Evolutionary conservation across 805 yeast genomes (phyloP).

Genomic region (Candida hungchunana): DNA sequence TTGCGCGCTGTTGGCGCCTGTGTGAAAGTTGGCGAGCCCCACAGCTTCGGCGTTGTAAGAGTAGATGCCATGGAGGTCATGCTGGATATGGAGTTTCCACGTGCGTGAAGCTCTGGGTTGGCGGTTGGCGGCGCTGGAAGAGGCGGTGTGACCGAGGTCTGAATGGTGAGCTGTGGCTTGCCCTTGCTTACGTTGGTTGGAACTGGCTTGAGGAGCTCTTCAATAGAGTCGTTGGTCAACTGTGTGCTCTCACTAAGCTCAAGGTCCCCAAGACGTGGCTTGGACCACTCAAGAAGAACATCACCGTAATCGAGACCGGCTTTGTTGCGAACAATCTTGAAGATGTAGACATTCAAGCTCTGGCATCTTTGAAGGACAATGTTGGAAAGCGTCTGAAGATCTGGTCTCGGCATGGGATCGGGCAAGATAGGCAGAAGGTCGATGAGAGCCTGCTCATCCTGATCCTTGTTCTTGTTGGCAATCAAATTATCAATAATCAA

Average conservation of each 20-base stretch:
- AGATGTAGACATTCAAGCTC: constrained; percentile 37
- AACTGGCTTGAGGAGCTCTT: constrained; percentile 20
- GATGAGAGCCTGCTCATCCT: constrained; percentile 3
- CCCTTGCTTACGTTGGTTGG: constrained; percentile 11
- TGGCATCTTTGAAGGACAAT: constrained; percentile 36
- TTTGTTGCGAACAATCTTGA: constrained; percentile 30
- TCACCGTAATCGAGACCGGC: constrained; percentile 20
- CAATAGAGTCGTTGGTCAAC: constrained; percentile 20
- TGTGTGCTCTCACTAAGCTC: constrained; percentile 17
- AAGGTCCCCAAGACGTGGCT: constrained; percentile 30
- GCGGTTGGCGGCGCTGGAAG: constrained; percentile 18
- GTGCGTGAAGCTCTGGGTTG: constrained; percentile 1
- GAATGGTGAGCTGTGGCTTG: constrained; percentile 18
- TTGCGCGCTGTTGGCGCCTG: constrained; percentile 3
- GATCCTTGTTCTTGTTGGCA: constrained; percentile 3
- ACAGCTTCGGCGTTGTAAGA: constrained; percentile 16
- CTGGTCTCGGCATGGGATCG: constrained; percentile 42
- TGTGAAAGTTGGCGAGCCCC: constrained; percentile 23
- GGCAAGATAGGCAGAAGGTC: constrained; percentile 39
- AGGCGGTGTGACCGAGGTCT: constrained; percentile 26
- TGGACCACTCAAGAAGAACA: constrained; percentile 28
- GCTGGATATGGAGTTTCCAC: constrained; percentile 1
- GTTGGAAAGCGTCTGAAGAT: constrained; percentile 26
- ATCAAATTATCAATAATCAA: constrained; percentile 26
- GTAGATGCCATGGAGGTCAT: constrained; percentile 2